Evolutionary conservation across 1,139 yeast genomes (phyloP), one percentile per base, ranked within the genome.

Genomic region (Kazachstania sp.): DNA sequence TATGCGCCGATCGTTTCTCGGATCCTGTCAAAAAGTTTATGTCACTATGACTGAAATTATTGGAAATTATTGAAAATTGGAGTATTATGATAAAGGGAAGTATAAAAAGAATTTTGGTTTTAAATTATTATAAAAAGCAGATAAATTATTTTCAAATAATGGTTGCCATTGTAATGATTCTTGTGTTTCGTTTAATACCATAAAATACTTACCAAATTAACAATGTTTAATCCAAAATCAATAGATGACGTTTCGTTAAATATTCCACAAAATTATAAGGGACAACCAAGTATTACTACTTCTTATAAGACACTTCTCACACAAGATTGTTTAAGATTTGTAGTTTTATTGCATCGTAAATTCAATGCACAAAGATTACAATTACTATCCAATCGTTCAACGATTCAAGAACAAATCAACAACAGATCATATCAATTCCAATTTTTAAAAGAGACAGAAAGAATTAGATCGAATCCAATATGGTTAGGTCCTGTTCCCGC

Each of bases 401-500:
- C 61, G 20, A 76, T 79, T 45, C 92, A 84, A 66, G 66, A 68
- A 45, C 66, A 68, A 54, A 70, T 86, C 55, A 88, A 84, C 59
- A 60, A 71, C 13, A 88, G 90, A 44, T 70, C 69, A 39, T 71
- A 72, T 52, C 73, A 81, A 38, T 52, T 67, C 38, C 79, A 77
- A 54, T 84, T 81, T 65, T 71, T 82, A 51, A 77, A 78, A 37
- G 90, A 82, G 64, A 83, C 90, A 37, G 73, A 70, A 53, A 61
- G 69, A 57, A 81, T 84, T 59, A 77, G 92, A 70, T 73, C 80
- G 39, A 85, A 83, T 60, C 77, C 84, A 40, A 74, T 79, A 37
- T 84, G 94, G 94, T 78, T 75, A 53, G 90, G 92, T 53, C 81
- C 84, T 31, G 16, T 15, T 15, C 73, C 81, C 51, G 88, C 86